Conservation (phyloP, 306 rosid genomes). For the Castanospermum australe region DNA sequence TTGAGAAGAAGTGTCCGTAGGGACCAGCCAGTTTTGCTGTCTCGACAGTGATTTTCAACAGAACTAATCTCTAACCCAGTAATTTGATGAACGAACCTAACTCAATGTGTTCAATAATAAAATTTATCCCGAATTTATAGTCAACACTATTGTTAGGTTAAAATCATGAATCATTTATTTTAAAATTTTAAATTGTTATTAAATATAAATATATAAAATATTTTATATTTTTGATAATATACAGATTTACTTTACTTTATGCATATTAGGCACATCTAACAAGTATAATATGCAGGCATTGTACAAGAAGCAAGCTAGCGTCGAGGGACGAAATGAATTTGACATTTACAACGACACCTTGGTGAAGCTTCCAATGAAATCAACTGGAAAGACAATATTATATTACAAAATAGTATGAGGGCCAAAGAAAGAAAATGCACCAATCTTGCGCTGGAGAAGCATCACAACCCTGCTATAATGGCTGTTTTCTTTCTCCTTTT, state of each 20-base stretch:
- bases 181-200: no score
- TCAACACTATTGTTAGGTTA: no score
- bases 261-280: no score
- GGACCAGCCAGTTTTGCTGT: constrained; percentile 17
- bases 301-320: background rate
- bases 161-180: no score
- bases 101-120: background rate
- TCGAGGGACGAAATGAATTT: background rate
- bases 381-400: background rate
- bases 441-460: constrained; percentile 43
- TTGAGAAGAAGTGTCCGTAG: background rate
- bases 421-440: constrained; percentile 32
- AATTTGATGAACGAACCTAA: background rate
- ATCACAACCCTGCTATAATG: constrained; percentile 43
- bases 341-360: background rate
- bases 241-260: no score
- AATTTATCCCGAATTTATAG: background rate
- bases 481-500: constrained; percentile 45
- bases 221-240: no score
- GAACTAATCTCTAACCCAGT: background rate
- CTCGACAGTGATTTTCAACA: background rate
- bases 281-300: background rate
- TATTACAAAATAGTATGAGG: background rate
- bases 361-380: background rate
- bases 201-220: no score